Conservation (phyloP, 305 asterid genomes). For the Fraxinus angustifolia region DNA sequence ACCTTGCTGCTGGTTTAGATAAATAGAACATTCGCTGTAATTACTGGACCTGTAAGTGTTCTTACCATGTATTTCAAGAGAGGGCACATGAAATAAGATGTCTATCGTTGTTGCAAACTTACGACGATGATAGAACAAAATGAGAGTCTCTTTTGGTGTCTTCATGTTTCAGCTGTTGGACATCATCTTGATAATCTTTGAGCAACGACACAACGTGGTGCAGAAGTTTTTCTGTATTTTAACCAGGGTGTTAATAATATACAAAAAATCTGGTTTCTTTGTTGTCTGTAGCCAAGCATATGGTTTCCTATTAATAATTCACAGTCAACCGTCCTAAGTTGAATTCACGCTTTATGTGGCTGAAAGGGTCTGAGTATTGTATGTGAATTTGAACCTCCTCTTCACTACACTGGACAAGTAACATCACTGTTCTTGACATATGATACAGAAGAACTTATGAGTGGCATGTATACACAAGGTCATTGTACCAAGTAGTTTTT, state of each 20-base stretch:
- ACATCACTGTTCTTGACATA: not conserved
- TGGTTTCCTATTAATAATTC: not conserved
- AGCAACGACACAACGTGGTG: not conserved
- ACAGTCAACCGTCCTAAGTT: not conserved
- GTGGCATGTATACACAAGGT: not conserved
- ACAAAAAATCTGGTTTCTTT: not conserved
- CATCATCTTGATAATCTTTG: not conserved
- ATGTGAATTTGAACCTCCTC: not conserved
- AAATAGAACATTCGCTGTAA: not conserved
- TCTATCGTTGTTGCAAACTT: not conserved
- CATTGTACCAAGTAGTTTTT: not conserved
- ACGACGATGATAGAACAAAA: not conserved
- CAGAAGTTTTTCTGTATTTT: not conserved
- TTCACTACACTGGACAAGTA: not conserved
- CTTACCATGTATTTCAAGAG: not conserved
- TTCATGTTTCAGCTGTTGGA: not conserved
- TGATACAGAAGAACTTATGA: not conserved
- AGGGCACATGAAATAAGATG: not conserved
- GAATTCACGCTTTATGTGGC: not conserved
- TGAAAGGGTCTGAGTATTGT: not conserved
- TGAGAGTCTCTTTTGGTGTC: not conserved
- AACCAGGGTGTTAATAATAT: slow-evolving; percentile 4
- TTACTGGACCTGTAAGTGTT: not conserved
- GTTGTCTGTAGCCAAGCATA: not conserved
- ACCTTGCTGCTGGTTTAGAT: slow-evolving; percentile 7